Percentiles rank a stretch among this genome's conserved stretches.
phyloP scores from a whole-genome alignment of 768 basidiomycete genomes.

The Mycena albidolilacea region DNA sequence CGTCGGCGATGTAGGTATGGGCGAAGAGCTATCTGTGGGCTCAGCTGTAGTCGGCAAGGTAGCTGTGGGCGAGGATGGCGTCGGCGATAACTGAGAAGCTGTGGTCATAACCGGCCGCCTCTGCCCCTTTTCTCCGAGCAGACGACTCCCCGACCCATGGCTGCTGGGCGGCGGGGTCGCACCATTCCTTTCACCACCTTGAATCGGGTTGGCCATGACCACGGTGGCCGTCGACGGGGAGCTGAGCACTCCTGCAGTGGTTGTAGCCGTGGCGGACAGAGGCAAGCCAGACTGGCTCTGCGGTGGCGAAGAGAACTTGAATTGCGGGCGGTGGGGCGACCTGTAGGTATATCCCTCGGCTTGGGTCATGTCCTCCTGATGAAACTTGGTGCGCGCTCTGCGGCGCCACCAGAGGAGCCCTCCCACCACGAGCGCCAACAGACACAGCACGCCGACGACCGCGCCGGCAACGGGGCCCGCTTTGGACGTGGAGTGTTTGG shows the following conservation, averaged over 20 bases:
- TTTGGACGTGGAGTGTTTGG: not conserved
- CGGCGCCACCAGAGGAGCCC: slow-evolving; percentile 18
- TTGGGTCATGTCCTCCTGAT: not conserved
- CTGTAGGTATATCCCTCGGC: not conserved
- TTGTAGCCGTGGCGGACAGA: too few relatives aligned
- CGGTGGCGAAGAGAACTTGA: too few relatives aligned
- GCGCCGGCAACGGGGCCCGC: slow-evolving; percentile 26
- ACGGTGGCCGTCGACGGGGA: not conserved
- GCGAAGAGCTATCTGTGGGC: not conserved
- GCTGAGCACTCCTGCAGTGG: too few relatives aligned
- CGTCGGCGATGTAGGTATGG: not conserved
- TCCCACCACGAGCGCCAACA: slow-evolving; percentile 1
- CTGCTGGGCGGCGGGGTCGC: not conserved
- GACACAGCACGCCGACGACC: slow-evolving; percentile 11
- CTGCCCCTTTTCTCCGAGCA: not conserved
- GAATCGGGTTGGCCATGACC: too few relatives aligned
- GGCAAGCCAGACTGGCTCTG: too few relatives aligned
- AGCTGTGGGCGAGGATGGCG: not conserved
- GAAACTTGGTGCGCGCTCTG: not conserved
- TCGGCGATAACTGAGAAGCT: too few relatives aligned
- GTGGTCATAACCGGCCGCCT: too few relatives aligned
- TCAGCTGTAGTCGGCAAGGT: not conserved
- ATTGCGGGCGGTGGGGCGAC: too few relatives aligned
- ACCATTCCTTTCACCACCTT: too few relatives aligned
- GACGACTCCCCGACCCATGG: not conserved